These are phyloP conservation scores for Echium plantagineum DNA, from an alignment of 257 asterid genomes.

Conservation along the genomic window DNA sequence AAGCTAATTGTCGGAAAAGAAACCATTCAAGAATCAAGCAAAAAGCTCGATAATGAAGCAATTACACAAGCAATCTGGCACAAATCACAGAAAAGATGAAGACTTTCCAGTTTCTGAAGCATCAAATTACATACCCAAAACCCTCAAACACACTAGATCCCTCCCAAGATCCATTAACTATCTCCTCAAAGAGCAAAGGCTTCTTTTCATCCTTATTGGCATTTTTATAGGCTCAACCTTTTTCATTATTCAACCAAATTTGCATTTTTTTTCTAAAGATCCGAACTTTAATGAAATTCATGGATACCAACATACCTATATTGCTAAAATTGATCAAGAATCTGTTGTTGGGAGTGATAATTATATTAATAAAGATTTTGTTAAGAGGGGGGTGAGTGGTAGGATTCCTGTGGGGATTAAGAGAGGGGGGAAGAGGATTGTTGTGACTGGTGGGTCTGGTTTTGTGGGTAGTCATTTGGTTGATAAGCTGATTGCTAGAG, in stretches of 20 bases:
- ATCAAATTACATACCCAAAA: constrained; percentile 47
- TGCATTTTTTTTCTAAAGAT: constrained; percentile 9
- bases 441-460: constrained; percentile 96
- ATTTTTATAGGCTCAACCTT: constrained; percentile 23
- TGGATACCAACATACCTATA: background rate
- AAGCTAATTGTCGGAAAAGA: no score
- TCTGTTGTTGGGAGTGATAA: constrained; percentile 16
- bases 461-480: constrained; percentile 92
- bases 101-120: background rate
- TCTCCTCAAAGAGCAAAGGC: constrained; percentile 39
- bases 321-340: constrained; percentile 15
- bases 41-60: background rate
- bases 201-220: constrained; percentile 36
- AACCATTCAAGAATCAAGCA: no score
- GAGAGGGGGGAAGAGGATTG: constrained; percentile 61
- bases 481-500: constrained; percentile 73
- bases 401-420: constrained; percentile 75
- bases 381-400: constrained; percentile 49
- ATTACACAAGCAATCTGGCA: background rate
- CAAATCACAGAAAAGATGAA: background rate
- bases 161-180: constrained; percentile 34
- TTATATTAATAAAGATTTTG: constrained; percentile 35
- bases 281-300: background rate
- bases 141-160: constrained; percentile 32
- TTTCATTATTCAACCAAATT: constrained; percentile 19